Evolutionary conservation across 176 grass and related monocot species (phyloP), one percentile per base, ranked within the genome.

Genomic region (Dendrocalamus sinicus): DNA sequence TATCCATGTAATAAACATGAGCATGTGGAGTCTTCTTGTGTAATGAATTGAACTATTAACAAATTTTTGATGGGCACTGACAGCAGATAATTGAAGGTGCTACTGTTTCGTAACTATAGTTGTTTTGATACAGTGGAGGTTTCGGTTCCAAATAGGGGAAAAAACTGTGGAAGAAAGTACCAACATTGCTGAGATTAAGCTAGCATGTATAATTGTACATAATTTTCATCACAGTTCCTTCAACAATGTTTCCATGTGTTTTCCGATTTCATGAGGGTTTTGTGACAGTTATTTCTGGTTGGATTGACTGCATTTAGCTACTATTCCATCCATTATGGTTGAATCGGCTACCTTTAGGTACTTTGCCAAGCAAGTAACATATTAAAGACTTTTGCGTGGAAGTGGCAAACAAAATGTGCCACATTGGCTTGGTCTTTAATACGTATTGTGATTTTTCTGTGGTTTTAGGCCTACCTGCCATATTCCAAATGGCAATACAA

Each of bases 401-500:
- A 69, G 64, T 16, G 32, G 12, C 41, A 62, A 19, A 63, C 22
- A 72, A 62, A 64, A 64, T 12, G 7, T 7, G 1, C 57, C 9
- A 40, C 76, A 45, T 20, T 5, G 74, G 66, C 66, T 20, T 53
- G 44, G 15, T 45, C 10, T n/a, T 72, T 48, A 40, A 47, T 22
- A 82, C 20, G 20, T 72, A 59, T 24, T 79, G 6, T 44, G n/a
- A n/a, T n/a, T 44, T 79, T 78, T 84, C 37, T 73, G 23, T 67
- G 3, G 7, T 55, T 67, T 76, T 59, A n/a, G 22, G 37, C 12
- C 37, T 48, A 47, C 70, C 17, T 50, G 9, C 24, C 20, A 52
- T 15, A 10, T 87, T 67, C 24, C 40, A 30, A 84, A 52, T 65
- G 60, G 20, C 13, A 46, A 16, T 70, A 76, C 23, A 74, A 58